phyloP scores from a whole-genome alignment of 23 red algal genomes.

The Gracilaria gracilis region DNA sequence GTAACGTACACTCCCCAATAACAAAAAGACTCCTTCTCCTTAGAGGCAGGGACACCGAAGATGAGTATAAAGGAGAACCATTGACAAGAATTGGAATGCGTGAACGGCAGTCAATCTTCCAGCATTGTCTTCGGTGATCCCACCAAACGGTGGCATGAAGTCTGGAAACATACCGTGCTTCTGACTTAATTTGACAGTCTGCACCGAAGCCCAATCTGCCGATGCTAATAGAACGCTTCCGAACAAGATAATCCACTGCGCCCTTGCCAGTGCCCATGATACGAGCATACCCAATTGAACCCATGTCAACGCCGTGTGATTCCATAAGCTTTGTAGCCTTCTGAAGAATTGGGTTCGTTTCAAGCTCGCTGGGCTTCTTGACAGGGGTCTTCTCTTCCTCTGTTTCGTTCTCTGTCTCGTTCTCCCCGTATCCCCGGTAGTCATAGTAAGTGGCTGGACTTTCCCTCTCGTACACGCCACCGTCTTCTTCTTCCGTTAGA shows the following conservation, averaged over 20 bases:
- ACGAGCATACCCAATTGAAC: slow-evolving; percentile 74
- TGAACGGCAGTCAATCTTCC: slow-evolving; percentile 70
- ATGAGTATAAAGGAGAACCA: slow-evolving; percentile 52
- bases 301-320: slow-evolving; percentile 45
- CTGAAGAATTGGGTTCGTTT: slow-evolving; percentile 19
- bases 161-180: slow-evolving; percentile 53
- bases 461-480: background rate
- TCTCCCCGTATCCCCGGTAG: background rate
- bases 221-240: slow-evolving; percentile 39
- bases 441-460: slow-evolving; percentile 1
- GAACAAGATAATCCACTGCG: slow-evolving; percentile 67
- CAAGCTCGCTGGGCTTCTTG: background rate
- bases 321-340: background rate
- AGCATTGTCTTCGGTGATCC: slow-evolving; percentile 27
- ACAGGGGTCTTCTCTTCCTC: background rate
- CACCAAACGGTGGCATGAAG: slow-evolving; percentile 58
- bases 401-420: slow-evolving; percentile 28
- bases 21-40: slow-evolving; percentile 60
- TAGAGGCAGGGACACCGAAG: slow-evolving; percentile 43
- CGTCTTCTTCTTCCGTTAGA: slow-evolving; percentile 1
- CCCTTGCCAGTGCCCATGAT: slow-evolving; percentile 54
- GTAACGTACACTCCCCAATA: slow-evolving; percentile 60
- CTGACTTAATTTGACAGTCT: slow-evolving; percentile 71
- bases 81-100: slow-evolving; percentile 60
- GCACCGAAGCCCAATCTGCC: slow-evolving; percentile 56